phyloP scores from a whole-genome alignment of 2,329 filamentous ascomycete species.

The Penicillium sp. region DNA sequence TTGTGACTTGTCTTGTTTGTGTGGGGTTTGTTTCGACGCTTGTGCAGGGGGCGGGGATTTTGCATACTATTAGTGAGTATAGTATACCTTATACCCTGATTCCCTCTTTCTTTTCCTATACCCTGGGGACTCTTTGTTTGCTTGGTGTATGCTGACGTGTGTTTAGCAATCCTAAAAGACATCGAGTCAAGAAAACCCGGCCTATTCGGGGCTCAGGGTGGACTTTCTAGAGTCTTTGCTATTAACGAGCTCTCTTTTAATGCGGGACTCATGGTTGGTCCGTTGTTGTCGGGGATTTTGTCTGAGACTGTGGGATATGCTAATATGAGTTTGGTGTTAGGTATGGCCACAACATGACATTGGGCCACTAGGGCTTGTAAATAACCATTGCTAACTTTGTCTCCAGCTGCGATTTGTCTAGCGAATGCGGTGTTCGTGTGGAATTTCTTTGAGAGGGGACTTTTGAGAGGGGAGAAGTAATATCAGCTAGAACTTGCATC shows the following conservation, averaged over 20 bases:
- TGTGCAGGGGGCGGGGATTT: neutral
- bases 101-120: too few relatives aligned
- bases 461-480: neutral
- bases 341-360: neutral
- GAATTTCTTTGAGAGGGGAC: neutral
- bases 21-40: neutral
- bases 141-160: too few relatives aligned
- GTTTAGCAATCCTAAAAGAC: neutral
- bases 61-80: slow-evolving; percentile 1
- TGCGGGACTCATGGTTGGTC: neutral
- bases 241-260: slow-evolving; percentile 1
- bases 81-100: too few relatives aligned
- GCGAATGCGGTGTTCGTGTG: neutral
- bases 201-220: neutral
- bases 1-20: neutral
- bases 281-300: neutral
- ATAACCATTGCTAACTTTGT: too few relatives aligned
- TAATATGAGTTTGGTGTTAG: neutral
- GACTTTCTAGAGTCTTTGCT: neutral
- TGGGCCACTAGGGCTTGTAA: too few relatives aligned
- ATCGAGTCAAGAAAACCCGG: neutral
- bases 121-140: too few relatives aligned
- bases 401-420: neutral
- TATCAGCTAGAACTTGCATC: too few relatives aligned
- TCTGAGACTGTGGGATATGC: neutral